Evolutionary conservation across 345 rosid genomes (phyloP), one percentile per base, ranked within the genome.

Genomic region (Eucalyptus paniculata): DNA sequence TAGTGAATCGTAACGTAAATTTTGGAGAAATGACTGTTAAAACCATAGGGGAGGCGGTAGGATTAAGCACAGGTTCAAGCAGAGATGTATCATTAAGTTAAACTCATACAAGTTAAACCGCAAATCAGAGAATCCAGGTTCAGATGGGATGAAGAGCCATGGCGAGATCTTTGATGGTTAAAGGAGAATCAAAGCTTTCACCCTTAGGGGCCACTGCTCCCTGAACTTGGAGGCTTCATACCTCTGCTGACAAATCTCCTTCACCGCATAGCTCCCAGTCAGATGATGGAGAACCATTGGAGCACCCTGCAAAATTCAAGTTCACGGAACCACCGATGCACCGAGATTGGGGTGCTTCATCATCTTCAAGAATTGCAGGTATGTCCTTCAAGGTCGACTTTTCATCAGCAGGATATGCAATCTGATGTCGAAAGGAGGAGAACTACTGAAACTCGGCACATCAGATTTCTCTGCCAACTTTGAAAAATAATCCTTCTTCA

Each of bases 231-330:
- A 77, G 47, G 24, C 85, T 21, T 77, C 85, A 77, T 40, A 40
- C 47, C 13, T 77, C 85, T 44, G 87, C 93, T 40, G 85, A 77
- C 47, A 40, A 40, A 77, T 96, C 90, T 96, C 97, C 91, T 92
- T 93, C 89, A 90, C 88, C 53, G 96, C 95, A 91, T 94, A 77
- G 97, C 90, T 97, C 98, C 98, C 98, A 97, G 44, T 96, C 98
- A 4, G 95, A 94, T 77, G 95, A 89, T 60, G 92, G 92, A 87
- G 50, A 88, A 9, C 85, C 21, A 77, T 94, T 96, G 24, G 89
- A 91, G 89, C 92, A 87, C 4, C 91, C 58, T 50, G 92, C 90
- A 51, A 65, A 67, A 81, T 90, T 77, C 37, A 89, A 93, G 90
- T 92, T 92, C 53, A 87, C 91, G 2, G 54, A 45, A 88, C 44